Conservation (phyloP, 495 filamentous ascomycete species). For the Neohortaea acidophila region DNA sequence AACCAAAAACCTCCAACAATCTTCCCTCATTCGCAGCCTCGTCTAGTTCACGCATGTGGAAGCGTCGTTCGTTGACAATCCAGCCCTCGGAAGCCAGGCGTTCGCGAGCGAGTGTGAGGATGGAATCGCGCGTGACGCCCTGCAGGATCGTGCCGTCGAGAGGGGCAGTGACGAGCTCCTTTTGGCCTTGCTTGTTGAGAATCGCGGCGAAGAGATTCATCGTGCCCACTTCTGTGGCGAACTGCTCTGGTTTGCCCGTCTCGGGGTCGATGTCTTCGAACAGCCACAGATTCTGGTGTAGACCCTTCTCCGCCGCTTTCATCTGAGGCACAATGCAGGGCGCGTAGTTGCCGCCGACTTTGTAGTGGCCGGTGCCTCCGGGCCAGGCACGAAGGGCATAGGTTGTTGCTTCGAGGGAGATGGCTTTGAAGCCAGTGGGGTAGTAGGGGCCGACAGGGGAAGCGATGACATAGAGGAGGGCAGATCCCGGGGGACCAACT, state of each 20-base stretch:
- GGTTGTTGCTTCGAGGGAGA: conserved; percentile 82
- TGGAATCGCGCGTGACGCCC: conserved; percentile 80
- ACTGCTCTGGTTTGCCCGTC: conserved; percentile 74
- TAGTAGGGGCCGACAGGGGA: conserved; percentile 97
- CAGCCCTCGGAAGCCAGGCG: conserved; percentile 71
- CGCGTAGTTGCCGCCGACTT: conserved; percentile 95
- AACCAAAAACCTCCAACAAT: conserved; percentile 80
- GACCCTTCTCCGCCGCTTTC: conserved; percentile 73
- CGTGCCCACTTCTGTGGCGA: conserved; percentile 88
- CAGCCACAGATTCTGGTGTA: conserved; percentile 96
- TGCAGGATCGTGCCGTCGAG: conserved; percentile 95
- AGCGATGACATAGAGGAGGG: conserved; percentile 85
- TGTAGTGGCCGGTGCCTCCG: conserved; percentile 91
- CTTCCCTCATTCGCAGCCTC: conserved; percentile 71
- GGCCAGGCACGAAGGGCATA: conserved; percentile 96
- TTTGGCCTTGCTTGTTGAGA: conserved; percentile 65
- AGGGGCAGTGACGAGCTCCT: conserved; percentile 80
- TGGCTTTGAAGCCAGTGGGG: conserved; percentile 91
- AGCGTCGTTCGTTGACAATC: conserved; percentile 74
- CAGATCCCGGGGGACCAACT: conserved; percentile 77
- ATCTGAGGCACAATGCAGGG: conserved; percentile 89
- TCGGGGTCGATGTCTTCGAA: conserved; percentile 85
- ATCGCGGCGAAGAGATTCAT: conserved; percentile 93
- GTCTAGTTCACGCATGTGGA: conserved; percentile 68
- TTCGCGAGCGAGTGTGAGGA: conserved; percentile 71